Conservation (phyloP, 495 filamentous ascomycete species). For the Penicillium roqueforti region DNA sequence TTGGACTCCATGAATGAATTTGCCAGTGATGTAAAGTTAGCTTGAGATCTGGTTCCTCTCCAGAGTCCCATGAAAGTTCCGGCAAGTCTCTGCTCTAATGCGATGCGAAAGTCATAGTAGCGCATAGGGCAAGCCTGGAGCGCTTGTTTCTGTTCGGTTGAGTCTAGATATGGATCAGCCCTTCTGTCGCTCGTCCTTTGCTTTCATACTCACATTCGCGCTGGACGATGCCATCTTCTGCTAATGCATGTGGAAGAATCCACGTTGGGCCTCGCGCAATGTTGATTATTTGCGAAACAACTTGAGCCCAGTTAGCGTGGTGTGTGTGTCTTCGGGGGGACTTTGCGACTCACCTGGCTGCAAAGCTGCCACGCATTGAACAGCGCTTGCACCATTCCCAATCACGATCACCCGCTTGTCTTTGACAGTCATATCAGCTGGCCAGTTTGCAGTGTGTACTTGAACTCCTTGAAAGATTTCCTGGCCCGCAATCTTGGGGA, state of each 20-base stretch:
- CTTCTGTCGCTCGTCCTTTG: background rate
- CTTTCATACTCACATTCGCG: conserved; percentile 1
- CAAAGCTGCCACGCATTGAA: conserved; percentile 15
- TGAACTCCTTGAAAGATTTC: conserved; percentile 2
- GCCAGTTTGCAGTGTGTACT: conserved; percentile 21
- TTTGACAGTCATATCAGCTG: background rate
- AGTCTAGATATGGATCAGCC: background rate
- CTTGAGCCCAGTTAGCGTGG: background rate
- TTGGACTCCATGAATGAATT: conserved; percentile 5
- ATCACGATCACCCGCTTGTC: conserved; percentile 16
- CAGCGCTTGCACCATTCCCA: conserved; percentile 20
- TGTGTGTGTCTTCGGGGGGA: background rate
- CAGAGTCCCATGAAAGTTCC: conserved; percentile 4
- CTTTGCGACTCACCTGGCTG: conserved; percentile 7
- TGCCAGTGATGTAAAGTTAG: background rate
- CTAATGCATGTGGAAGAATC: conserved; percentile 11
- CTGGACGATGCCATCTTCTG: conserved; percentile 6
- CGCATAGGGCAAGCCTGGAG: background rate
- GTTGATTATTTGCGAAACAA: conserved; percentile 8
- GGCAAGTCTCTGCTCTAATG: conserved; percentile 1
- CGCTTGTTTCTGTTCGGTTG: background rate
- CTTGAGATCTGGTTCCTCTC: conserved; percentile 8
- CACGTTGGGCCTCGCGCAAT: conserved; percentile 12
- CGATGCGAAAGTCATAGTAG: background rate
- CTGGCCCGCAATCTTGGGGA: conserved; percentile 4